Evolutionary conservation across 805 yeast genomes (phyloP), one percentile per base, ranked within the genome.

Genomic region (Kazachstania psychrophila): DNA sequence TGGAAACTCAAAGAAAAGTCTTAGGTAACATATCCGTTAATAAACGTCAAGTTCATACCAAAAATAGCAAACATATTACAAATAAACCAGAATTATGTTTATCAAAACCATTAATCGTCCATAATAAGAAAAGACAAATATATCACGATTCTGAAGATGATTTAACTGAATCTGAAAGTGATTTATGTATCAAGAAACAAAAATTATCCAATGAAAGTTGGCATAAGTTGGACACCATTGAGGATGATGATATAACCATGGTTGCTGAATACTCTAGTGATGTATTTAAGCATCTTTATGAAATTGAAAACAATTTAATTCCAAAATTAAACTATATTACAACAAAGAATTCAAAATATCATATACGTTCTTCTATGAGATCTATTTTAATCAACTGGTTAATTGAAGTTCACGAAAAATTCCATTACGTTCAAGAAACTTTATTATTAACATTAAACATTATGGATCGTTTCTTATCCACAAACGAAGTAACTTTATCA

Each of bases 331-430:
- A 74, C 45, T 84, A 83, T 56, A 60, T 84, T 26, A 67, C 62
- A 42, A 54, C 51, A 24, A 33, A 33, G 19, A 44, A 51, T 8
- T 69, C 75, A 58, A 84, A 79, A 56, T 70, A 73, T 34, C 75
- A 76, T 41, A 59, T 85, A 47, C 75, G 79, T 50, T 94, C 95
- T 40, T 73, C 75, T 43, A 79, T 83, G 84, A 73, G 96, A 47
- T 76, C 87, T 4, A 81, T 87, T 33, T 65, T 87, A 40, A 85
- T 87, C 10, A 95, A 87, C 60, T 87, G 96, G 96, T 68, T 87
- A 46, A 84, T 85, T 10, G 94, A 85, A 56, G 88, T 87, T 58
- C 96, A 86, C 65, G 67, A 77, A 48, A 72, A 84, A 54, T 87
- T 87, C 61, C 72, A 87, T 46, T 69, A 85, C 44, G 68, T 81